These are phyloP conservation scores for Kodamaea hsintzibuensis DNA, from an alignment of 805 yeast genomes.

Conservation along the genomic window DNA sequence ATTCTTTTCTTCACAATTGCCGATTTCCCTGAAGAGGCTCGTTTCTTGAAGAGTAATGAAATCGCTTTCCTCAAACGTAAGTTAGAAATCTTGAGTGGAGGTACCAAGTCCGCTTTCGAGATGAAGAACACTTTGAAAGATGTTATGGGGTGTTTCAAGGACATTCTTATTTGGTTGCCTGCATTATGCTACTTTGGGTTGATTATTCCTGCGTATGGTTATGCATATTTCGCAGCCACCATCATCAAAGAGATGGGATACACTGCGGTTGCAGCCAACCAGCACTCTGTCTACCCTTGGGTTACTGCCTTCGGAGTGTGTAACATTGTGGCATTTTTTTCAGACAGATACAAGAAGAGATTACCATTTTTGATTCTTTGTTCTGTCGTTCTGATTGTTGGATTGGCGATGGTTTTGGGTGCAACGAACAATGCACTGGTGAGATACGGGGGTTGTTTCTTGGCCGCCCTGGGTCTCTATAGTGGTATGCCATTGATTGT, in stretches of 20 bases:
- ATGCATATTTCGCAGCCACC: conserved; percentile 71
- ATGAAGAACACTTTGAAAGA: conserved; percentile 47
- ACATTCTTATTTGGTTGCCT: conserved; percentile 56
- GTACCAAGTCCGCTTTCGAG: conserved; percentile 50
- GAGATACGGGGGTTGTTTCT: conserved; percentile 65
- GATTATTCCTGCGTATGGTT: conserved; percentile 73
- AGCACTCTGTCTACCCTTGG: conserved; percentile 87
- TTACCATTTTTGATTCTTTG: conserved; percentile 46
- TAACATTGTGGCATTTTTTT: conserved; percentile 54
- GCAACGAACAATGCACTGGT: conserved; percentile 34
- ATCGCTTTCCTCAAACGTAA: conserved; percentile 58
- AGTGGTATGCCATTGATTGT: conserved; percentile 68
- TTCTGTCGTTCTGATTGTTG: conserved; percentile 43
- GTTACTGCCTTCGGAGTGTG: conserved; percentile 68
- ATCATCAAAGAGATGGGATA: conserved; percentile 63
- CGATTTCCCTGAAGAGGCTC: conserved; percentile 72
- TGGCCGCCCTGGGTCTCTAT: conserved; percentile 59
- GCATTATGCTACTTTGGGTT: conserved; percentile 65
- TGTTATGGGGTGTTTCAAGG: conserved; percentile 53
- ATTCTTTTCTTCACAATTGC: conserved; percentile 52
- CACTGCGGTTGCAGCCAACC: conserved; percentile 72
- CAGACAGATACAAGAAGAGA: conserved; percentile 52
- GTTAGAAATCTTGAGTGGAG: conserved; percentile 48
- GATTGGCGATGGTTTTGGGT: conserved; percentile 57
- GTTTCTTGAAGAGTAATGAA: conserved; percentile 52